Conservation (phyloP, 495 filamentous ascomycete genomes). For the Trichoderma reesei region DNA sequence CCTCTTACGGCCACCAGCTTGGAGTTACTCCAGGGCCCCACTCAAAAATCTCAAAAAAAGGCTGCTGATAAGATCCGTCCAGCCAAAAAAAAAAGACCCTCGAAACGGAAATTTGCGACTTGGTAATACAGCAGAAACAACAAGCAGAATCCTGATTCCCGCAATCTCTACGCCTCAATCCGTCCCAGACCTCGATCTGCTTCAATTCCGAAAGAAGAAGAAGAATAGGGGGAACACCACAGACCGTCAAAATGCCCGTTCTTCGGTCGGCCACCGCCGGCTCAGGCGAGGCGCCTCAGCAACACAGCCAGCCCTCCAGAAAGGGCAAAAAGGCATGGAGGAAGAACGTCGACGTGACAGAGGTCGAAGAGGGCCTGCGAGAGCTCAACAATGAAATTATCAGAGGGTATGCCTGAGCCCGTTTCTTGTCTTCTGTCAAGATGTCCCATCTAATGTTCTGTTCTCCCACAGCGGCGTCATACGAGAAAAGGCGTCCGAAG, state of each 20-base stretch:
- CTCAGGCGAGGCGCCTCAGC: conserved; percentile 34
- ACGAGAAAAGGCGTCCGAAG: conserved; percentile 61
- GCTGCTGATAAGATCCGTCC: background rate
- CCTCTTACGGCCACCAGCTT: no score
- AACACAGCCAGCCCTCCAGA: conserved; percentile 73
- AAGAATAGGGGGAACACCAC: no score
- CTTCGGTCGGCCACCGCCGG: conserved; percentile 21
- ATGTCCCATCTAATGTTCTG: background rate
- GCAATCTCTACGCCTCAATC: background rate
- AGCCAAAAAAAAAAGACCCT: conserved; percentile 9
- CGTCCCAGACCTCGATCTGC: background rate
- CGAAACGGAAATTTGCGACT: conserved; percentile 11
- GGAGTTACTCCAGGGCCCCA: background rate
- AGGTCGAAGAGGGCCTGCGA: conserved; percentile 75
- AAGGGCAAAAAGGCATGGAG: conserved; percentile 99
- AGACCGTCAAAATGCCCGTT: conserved; percentile 19
- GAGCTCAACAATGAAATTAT: conserved; percentile 78
- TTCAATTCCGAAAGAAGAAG: conserved; percentile 1
- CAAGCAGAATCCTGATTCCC: background rate
- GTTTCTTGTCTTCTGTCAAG: no score
- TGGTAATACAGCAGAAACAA: background rate
- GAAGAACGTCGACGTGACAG: conserved; percentile 89
- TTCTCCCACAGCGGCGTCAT: conserved; percentile 59
- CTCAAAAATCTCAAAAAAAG: conserved; percentile 13
- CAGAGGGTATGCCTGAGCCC: conserved; percentile 51